Conservation (phyloP, 2,329 filamentous ascomycete species). For the Stenocarpella maydis region DNA sequence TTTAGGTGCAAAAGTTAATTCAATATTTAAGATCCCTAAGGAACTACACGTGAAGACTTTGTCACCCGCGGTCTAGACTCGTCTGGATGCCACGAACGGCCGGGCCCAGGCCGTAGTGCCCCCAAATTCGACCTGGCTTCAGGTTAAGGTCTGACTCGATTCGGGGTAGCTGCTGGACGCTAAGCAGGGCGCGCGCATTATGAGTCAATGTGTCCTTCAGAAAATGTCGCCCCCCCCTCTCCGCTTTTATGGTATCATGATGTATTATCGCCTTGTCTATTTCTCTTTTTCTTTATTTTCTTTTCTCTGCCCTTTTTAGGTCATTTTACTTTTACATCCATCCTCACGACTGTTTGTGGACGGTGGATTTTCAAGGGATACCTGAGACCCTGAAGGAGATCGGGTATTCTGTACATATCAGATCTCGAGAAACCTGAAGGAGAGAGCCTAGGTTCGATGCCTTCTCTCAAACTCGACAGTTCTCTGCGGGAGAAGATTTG, state of each 20-base stretch:
- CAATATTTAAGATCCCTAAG: too few species aligned
- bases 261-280: neutral
- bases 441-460: neutral
- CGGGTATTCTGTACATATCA: neutral
- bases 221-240: neutral
- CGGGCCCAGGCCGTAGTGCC: too few species aligned
- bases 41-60: neutral
- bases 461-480: neutral
- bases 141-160: conserved; percentile 10
- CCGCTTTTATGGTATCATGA: neutral
- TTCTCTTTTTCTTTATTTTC: neutral
- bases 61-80: conserved; percentile 16
- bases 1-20: too few species aligned
- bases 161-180: neutral
- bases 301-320: too few species aligned
- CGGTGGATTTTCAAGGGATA: too few species aligned
- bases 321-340: too few species aligned
- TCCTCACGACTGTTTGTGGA: too few species aligned
- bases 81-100: neutral
- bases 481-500: neutral
- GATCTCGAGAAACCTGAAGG: neutral
- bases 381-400: neutral
- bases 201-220: neutral
- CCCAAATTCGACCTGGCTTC: neutral
- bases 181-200: neutral